Evolutionary conservation across 2,329 filamentous ascomycete genomes (phyloP), one percentile per base, ranked within the genome.

Genomic region (Talaromyces sp.): DNA sequence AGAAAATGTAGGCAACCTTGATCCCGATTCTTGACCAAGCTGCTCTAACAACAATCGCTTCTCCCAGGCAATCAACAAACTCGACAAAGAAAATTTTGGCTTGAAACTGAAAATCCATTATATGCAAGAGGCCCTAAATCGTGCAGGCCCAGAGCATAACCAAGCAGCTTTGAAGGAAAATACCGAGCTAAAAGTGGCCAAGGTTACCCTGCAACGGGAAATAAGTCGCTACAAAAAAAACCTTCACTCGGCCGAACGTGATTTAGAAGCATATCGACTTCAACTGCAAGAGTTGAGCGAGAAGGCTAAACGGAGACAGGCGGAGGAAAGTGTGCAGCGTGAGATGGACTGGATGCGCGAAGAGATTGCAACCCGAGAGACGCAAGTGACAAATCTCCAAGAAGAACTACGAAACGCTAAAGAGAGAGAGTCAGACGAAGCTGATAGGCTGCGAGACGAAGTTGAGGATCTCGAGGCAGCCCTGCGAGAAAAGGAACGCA

Each of bases 21-120:
- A 23, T n/a, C 5, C 5, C 18, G 4, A 1, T 7, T 31, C 16
- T 30, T 16, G 30, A 31, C 12, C 5, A 16, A 51, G 14, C 44
- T 10, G 14, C 14, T 51, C 44, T 58, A 34, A 40, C 27, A 36
- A 58, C 30, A 57, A n/a, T 14, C 33, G 9, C 34, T 28, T 52
- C 34, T 1, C 23, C 23, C 64, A 86, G 82, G 86, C 87, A 67
- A 94, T 99, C 68, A 91, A 97, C 78, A 91, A 91, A 72, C 94
- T 99, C 69, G 92, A 97, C 73, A 99, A 99, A 80, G 95, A 98
- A 72, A 99, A 99, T 72, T 99, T 98, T 73, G 92, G 92, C 28
- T 82, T 99, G 59, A 98, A 98, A 76, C 84, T 98, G 68, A 97
- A 96, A 76, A 96, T 98, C 59, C 92, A 98, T 75, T 99, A 96